Conservation (phyloP, 768 basidiomycete genomes). For the Collybia sordida region DNA sequence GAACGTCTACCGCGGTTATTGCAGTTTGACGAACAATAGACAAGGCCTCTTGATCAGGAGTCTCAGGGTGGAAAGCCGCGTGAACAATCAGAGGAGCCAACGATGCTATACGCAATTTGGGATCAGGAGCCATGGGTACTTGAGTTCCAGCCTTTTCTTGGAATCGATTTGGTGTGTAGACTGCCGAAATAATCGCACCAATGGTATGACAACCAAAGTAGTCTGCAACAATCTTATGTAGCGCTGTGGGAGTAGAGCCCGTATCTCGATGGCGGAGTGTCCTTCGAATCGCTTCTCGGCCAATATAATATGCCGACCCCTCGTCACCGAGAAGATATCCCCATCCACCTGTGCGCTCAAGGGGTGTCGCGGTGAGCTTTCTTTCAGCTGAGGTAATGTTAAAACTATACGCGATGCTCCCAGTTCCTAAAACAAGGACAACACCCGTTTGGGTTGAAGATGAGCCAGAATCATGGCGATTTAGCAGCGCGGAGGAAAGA, state of each 20-base stretch:
- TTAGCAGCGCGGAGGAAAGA: conserved; percentile 22
- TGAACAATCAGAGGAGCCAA: conserved; percentile 18
- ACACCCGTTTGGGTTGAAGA: conserved; percentile 17
- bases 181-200: conserved; percentile 19
- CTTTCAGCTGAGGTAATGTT: conserved; percentile 8
- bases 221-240: conserved; percentile 15
- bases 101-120: conserved; percentile 24
- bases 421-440: conserved; percentile 23
- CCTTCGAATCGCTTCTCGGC: conserved; percentile 21
- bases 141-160: conserved; percentile 3
- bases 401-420: conserved; percentile 22
- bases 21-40: conserved; percentile 17
- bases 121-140: conserved; percentile 12
- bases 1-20: conserved; percentile 11
- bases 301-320: conserved; percentile 24
- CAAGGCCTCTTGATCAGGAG: conserved; percentile 16
- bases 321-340: conserved; percentile 26
- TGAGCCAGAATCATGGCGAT: neutral
- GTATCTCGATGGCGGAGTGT: conserved; percentile 15
- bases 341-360: conserved; percentile 22
- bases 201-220: conserved; percentile 19
- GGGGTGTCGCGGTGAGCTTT: conserved; percentile 10
- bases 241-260: conserved; percentile 14
- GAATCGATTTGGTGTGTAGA: conserved; percentile 17
- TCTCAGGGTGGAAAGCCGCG: conserved; percentile 13